Base-by-base conservation (phyloP, 768 basidiomycete species). In the Strobilomyces confusus region DNA sequence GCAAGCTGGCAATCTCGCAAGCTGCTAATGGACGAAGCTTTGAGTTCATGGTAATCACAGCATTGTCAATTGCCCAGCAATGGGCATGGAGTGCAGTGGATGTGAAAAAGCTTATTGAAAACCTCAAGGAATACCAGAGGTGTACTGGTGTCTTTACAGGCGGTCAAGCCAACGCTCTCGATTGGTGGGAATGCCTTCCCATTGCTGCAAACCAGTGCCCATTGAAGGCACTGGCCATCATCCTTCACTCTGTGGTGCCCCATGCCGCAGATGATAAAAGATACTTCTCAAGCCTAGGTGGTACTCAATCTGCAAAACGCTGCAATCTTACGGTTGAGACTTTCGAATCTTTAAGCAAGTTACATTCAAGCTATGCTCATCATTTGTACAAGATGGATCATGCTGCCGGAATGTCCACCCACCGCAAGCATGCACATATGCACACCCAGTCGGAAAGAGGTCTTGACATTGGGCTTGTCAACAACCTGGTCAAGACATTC, bases 1-100 rank as follows among this genome's bases (percentile, higher is more conserved):
- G 63, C 25, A 67, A 65, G 51, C 70, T 75, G 30, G 69, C 73
- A 4, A 65, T 71, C 23, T 64, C 58, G 0, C 42, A 65, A 20
- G 58, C 51, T 0, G 50, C 49, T 0, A 60, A 63, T 43, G 61
- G 57, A 0, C 60, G 54, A 9, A 44, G 20, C 44, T 44, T 69
- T 40, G 37, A 65, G 7, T 58, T 57, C 38, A 63, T 65, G 55
- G 38, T 59, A 9, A 34, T 48, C n/a, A 60, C 51, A 11, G 65
- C 64, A 5, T 29, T 44, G 9, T 30, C 44, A 17, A 32, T 44
- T 20, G 29, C 44, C 19, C 6, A 44, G 29, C 44, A 68, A 29
- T 70, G 67, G 70, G 25, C 40, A 15, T 71, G 67, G 69, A 43
- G 26, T 15, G 54, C 60, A 37, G 44, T 26, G 3, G 52, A 58